A percentile compares a stretch with the other conserved stretches of the same genome.
phyloP scores from a whole-genome alignment of 1,139 yeast genomes.

The Yamadazyma taylorii region DNA sequence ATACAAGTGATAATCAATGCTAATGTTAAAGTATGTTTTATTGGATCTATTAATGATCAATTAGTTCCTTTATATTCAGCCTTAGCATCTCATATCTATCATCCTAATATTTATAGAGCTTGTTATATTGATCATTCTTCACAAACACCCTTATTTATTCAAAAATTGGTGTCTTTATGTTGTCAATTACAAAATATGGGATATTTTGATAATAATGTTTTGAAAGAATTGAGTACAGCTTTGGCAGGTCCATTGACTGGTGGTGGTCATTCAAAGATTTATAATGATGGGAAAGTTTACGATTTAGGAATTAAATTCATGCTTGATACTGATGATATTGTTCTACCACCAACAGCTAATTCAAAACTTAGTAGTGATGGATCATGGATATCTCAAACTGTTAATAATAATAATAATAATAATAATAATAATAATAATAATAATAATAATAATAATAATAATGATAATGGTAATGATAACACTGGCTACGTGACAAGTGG shows the following conservation, averaged over 20 bases:
- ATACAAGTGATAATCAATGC: constrained; percentile 62
- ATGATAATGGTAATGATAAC: no score
- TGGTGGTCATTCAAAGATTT: constrained; percentile 89
- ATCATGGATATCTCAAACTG: neutral
- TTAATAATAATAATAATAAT: no score
- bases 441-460: no score
- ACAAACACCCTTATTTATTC: constrained; percentile 48
- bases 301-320: constrained; percentile 75
- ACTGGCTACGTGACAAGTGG: constrained; percentile 23
- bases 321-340: constrained; percentile 70
- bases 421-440: no score
- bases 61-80: constrained; percentile 65
- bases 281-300: constrained; percentile 83
- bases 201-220: constrained; percentile 69
- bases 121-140: constrained; percentile 77
- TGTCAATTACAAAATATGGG: constrained; percentile 63
- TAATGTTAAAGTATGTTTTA: constrained; percentile 75
- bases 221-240: constrained; percentile 78
- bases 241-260: constrained; percentile 92
- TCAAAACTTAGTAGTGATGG: constrained; percentile 8
- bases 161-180: constrained; percentile 46
- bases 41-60: constrained; percentile 70
- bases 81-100: constrained; percentile 75
- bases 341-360: constrained; percentile 31
- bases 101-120: constrained; percentile 87